phyloP scores from a whole-genome alignment of 192 early-diverging fungal genomes.

The Linnemannia schmuckeri region DNA sequence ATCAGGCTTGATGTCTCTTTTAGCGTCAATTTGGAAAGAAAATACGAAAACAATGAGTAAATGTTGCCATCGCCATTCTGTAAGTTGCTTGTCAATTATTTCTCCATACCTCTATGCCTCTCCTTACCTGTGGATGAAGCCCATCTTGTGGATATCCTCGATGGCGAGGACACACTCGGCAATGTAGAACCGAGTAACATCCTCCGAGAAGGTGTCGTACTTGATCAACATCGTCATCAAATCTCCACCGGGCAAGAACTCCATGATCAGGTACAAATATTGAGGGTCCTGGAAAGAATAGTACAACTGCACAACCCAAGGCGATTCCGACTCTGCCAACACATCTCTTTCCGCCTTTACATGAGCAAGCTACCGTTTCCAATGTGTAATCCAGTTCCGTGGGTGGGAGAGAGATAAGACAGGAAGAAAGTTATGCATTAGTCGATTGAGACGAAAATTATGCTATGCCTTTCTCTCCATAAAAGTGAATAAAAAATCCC shows the following conservation, averaged over 20 bases:
- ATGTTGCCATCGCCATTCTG: neutral
- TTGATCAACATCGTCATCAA: constrained; percentile 99
- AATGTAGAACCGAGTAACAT: constrained; percentile 98
- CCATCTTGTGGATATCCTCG: constrained; percentile 92
- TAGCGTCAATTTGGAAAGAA: neutral
- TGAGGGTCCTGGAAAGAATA: constrained; percentile 97
- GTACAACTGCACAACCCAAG: constrained; percentile 98
- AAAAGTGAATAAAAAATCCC: neutral
- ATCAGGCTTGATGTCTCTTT: constrained; percentile 86
- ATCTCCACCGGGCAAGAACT: constrained; percentile 98
- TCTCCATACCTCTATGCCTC: neutral
- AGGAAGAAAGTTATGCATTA: neutral
- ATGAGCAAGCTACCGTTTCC: constrained; percentile 79
- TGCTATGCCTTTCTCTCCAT: neutral
- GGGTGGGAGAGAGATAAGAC: neutral
- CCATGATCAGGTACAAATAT: constrained; percentile 99
- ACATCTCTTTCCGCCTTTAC: constrained; percentile 99
- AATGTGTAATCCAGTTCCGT: neutral
- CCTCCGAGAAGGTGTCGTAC: constrained; percentile 97
- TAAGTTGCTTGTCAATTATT: neutral
- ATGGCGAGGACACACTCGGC: constrained; percentile 96
- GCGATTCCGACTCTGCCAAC: constrained; percentile 94
- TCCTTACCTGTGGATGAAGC: constrained; percentile 92
- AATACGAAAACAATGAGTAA: neutral
- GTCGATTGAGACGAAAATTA: neutral